These are phyloP conservation scores for Lichtheimia ornata DNA, from an alignment of 371 early-diverging fungal species.

Conservation along the genomic window DNA sequence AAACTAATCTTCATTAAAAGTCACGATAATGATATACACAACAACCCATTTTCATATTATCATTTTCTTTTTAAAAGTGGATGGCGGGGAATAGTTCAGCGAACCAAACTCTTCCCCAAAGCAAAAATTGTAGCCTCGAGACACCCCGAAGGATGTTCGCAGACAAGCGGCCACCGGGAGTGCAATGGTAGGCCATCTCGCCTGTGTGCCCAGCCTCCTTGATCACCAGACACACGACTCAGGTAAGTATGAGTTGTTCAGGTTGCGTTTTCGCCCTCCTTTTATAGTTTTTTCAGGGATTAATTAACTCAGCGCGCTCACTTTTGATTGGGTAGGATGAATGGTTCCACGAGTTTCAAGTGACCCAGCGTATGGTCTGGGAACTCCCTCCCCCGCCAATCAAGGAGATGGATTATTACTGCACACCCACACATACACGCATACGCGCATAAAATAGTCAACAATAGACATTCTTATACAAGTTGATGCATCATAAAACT, in stretches of 20 bases:
- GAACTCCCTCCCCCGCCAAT: too few species aligned
- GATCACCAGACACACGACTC: conserved; percentile 49
- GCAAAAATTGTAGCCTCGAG: conserved; percentile 56
- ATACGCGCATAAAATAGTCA: too few species aligned
- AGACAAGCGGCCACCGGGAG: conserved; percentile 34
- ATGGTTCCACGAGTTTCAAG: too few species aligned
- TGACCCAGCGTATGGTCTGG: too few species aligned
- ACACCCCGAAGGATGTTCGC: conserved; percentile 51
- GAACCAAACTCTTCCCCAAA: conserved; percentile 47
- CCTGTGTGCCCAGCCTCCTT: conserved; percentile 40
- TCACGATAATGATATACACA: not conserved
- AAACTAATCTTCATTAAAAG: conserved; percentile 1
- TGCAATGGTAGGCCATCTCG: conserved; percentile 46
- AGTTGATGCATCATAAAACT: too few species aligned
- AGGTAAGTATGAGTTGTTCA: conserved; percentile 51
- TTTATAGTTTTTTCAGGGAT: conserved; percentile 37
- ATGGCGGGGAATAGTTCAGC: conserved; percentile 33
- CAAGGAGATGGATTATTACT: too few species aligned
- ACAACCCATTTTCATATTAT: conserved; percentile 14
- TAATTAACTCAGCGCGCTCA: not conserved
- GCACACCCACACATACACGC: too few species aligned
- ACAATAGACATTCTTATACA: too few species aligned
- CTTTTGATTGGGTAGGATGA: too few species aligned
- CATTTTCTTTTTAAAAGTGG: conserved; percentile 26
- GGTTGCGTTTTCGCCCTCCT: conserved; percentile 8